A percentile compares a stretch with the other conserved stretches of the same genome.
Conservation (phyloP, 2,329 filamentous ascomycete species). For the Exophiala oligosperma region DNA sequence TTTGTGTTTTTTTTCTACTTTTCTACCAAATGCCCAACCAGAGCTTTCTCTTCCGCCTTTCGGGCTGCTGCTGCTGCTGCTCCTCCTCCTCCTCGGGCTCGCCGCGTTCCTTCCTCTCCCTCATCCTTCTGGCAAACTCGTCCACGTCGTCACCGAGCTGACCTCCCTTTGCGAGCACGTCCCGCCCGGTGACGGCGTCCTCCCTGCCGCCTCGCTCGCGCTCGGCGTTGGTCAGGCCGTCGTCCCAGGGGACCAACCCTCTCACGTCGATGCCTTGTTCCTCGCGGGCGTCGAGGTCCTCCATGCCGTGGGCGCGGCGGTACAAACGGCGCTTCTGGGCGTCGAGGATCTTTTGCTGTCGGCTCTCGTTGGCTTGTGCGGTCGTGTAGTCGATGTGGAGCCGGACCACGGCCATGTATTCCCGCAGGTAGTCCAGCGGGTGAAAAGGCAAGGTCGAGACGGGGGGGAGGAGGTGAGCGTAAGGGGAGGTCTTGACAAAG, state of each 20-base stretch:
- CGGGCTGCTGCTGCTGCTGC: neutral
- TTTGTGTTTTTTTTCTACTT: no score
- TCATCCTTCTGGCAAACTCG: constrained; percentile 15
- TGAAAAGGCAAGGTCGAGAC: constrained; percentile 67
- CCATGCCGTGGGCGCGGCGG: constrained; percentile 80
- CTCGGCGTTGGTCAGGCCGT: constrained; percentile 40
- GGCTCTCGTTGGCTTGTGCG: constrained; percentile 67
- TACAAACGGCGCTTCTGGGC: constrained; percentile 83
- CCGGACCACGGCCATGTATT: constrained; percentile 70
- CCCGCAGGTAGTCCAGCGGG: constrained; percentile 66
- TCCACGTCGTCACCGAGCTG: constrained; percentile 15
- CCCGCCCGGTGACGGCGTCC: constrained; percentile 25
- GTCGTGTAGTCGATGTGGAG: constrained; percentile 74
- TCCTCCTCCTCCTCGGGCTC: constrained; percentile 3
- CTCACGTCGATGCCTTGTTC: constrained; percentile 35
- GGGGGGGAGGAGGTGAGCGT: constrained; percentile 73
- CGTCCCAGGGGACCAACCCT: constrained; percentile 34
- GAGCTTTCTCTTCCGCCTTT: constrained; percentile 26
- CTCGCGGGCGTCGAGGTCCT: constrained; percentile 48
- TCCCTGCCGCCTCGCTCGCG: constrained; percentile 34
- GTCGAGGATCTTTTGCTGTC: constrained; percentile 76
- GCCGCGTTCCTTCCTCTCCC: constrained; percentile 9
- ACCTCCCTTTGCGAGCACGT: constrained; percentile 33
- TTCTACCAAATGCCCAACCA: constrained; percentile 29
- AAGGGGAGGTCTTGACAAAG: constrained; percentile 63